Evolutionary conservation across 2,329 filamentous ascomycete species (phyloP).

Genomic region (Rhynchosporium agropyri): DNA sequence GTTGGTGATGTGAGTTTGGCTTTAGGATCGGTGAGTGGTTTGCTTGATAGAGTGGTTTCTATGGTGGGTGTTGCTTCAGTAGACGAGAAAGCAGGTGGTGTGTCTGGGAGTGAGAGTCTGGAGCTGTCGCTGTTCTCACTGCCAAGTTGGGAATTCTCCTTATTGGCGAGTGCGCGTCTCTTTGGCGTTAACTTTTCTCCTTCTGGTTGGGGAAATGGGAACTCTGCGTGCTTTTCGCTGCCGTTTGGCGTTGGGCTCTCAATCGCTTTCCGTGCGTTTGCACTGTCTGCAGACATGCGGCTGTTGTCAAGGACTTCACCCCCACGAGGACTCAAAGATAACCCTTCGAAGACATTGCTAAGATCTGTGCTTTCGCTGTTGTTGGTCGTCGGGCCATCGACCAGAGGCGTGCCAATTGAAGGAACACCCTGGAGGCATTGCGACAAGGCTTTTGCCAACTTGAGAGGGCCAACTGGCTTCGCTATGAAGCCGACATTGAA

Average conservation of each 20-base stretch:
- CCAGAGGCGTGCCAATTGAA: constrained; percentile 26
- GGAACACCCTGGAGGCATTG: constrained; percentile 35
- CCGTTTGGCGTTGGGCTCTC: constrained; percentile 40
- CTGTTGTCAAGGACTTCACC: constrained; percentile 40
- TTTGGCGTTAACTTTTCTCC: constrained; percentile 10
- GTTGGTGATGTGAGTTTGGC: constrained; percentile 24
- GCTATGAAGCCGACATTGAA: constrained; percentile 39
- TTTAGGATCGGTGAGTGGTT: not conserved
- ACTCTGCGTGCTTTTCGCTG: constrained; percentile 36
- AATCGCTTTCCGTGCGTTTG: constrained; percentile 40
- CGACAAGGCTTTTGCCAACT: constrained; percentile 40
- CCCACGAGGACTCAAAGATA: constrained; percentile 32
- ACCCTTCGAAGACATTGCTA: constrained; percentile 38
- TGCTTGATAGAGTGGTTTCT: constrained; percentile 1
- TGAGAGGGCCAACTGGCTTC: constrained; percentile 41
- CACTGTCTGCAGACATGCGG: constrained; percentile 41
- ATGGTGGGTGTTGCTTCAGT: not conserved
- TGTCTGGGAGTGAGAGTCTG: not conserved
- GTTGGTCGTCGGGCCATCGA: constrained; percentile 11
- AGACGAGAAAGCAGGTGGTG: not conserved
- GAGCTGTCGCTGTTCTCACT: not conserved
- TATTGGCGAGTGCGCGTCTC: not conserved
- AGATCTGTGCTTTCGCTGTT: constrained; percentile 33
- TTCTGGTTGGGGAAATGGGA: constrained; percentile 36
- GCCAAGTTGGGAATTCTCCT: not conserved